These are phyloP conservation scores for Malus hybrid DNA, from an alignment of 331 rosid species.

Conservation along the genomic window DNA sequence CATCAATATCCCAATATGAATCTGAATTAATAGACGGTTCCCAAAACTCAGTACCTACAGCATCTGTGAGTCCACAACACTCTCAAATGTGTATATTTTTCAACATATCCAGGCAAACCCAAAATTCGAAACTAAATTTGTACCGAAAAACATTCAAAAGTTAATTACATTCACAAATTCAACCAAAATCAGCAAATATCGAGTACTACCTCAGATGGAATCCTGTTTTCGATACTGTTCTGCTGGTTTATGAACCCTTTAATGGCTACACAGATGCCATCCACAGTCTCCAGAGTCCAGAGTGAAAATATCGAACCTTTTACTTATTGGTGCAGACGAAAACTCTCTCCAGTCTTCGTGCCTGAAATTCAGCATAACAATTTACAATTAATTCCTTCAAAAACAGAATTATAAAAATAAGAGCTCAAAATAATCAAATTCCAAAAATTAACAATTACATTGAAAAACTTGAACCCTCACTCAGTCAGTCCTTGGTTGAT, in stretches of 20 bases:
- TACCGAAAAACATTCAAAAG: no score
- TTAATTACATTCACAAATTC: no score
- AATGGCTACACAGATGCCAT: constrained; percentile 38
- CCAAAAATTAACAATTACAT: no score
- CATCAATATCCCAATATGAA: neutral
- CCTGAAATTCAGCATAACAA: constrained; percentile 22
- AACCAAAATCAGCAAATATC: neutral
- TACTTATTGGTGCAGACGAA: constrained; percentile 50
- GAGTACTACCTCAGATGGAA: constrained; percentile 56
- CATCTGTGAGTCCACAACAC: neutral
- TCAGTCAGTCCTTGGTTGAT: no score
- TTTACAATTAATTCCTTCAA: neutral
- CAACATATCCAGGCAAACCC: neutral
- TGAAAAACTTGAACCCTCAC: no score
- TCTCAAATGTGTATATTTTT: neutral
- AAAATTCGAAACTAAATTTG: neutral
- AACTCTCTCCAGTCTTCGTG: constrained; percentile 39
- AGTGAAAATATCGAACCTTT: constrained; percentile 40
- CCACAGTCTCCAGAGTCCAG: constrained; percentile 61
- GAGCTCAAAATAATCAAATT: no score
- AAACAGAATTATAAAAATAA: neutral
- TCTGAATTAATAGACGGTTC: neutral
- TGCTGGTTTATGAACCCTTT: constrained; percentile 44
- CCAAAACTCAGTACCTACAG: neutral
- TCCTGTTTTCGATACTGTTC: constrained; percentile 46